Conservation (phyloP, 1,284 basidiomycete genomes). For the Papiliotrema fonsecae region DNA sequence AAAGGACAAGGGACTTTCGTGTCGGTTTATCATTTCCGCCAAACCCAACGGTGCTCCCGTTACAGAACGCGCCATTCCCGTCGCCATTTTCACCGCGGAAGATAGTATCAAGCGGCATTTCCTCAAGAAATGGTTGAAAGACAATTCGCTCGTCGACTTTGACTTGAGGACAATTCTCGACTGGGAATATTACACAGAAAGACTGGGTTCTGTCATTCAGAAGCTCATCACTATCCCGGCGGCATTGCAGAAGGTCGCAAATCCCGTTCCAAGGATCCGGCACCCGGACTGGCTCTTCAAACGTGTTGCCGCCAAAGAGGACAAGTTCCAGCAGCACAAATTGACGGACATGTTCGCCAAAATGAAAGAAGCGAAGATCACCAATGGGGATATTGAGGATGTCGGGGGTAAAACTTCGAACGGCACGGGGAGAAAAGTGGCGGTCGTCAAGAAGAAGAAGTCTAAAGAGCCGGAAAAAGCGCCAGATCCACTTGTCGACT, state of each 20-base stretch:
- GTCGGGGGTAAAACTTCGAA: slow-evolving; percentile 56
- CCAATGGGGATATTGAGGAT: slow-evolving; percentile 50
- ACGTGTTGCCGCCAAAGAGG: slow-evolving; percentile 79
- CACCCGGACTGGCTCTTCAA: slow-evolving; percentile 98
- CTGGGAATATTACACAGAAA: slow-evolving; percentile 98
- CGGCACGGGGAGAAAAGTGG: slow-evolving; percentile 48
- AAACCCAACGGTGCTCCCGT: slow-evolving; percentile 92
- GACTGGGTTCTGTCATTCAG: slow-evolving; percentile 95
- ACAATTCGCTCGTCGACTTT: slow-evolving; percentile 80
- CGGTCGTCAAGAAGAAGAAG: slow-evolving; percentile 57
- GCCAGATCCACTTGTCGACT: slow-evolving; percentile 63
- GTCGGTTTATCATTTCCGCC: slow-evolving; percentile 97
- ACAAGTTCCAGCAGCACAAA: slow-evolving; percentile 98
- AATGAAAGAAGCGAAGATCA: slow-evolving; percentile 36
- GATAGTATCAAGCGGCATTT: slow-evolving; percentile 83
- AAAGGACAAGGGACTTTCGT: slow-evolving; percentile 97
- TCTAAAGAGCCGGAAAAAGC: slow-evolving; percentile 32
- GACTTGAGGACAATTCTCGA: slow-evolving; percentile 93
- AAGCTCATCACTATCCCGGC: slow-evolving; percentile 99
- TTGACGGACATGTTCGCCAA: slow-evolving; percentile 88
- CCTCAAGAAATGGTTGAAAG: slow-evolving; percentile 94
- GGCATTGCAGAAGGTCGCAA: slow-evolving; percentile 94
- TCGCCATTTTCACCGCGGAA: slow-evolving; percentile 98
- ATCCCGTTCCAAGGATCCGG: slow-evolving; percentile 90
- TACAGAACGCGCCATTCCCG: slow-evolving; percentile 92